Conservation (phyloP, 75 land plant species). For the Adiantum capillusveneris region DNA sequence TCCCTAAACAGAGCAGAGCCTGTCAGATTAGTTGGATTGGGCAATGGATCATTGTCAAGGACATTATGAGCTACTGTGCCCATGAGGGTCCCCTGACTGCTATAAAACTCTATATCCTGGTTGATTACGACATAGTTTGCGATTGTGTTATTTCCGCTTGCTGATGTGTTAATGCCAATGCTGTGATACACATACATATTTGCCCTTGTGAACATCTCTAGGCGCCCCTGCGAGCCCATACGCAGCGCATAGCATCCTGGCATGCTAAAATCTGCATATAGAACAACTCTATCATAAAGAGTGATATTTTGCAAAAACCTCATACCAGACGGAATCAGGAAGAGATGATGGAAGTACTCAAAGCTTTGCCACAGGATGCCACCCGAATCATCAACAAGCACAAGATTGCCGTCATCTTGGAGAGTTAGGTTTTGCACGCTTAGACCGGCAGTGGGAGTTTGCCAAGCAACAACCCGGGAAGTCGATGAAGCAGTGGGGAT, state of each 20-base stretch:
- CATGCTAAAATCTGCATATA: neutral
- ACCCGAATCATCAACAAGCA: conserved; percentile 29
- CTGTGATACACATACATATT: neutral
- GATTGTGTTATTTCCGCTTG: too few species aligned
- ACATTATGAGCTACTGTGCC: neutral
- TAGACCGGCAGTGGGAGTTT: neutral
- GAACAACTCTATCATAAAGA: neutral
- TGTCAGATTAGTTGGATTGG: neutral
- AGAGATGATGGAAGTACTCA: neutral
- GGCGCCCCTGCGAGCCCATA: neutral
- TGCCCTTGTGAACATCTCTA: neutral
- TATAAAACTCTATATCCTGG: neutral
- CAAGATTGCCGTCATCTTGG: conserved; percentile 32
- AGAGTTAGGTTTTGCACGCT: neutral
- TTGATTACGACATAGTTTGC: neutral
- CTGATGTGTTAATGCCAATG: neutral
- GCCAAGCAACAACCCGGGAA: neutral
- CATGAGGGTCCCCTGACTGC: neutral
- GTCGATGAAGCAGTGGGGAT: neutral
- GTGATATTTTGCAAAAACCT: neutral
- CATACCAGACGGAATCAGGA: neutral
- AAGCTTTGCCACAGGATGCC: conserved; percentile 22
- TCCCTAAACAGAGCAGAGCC: neutral
- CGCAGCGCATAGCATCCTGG: neutral
- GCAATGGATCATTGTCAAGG: neutral